Evolutionary conservation across 345 rosid species (phyloP).

Genomic region (Adansonia digitata): DNA sequence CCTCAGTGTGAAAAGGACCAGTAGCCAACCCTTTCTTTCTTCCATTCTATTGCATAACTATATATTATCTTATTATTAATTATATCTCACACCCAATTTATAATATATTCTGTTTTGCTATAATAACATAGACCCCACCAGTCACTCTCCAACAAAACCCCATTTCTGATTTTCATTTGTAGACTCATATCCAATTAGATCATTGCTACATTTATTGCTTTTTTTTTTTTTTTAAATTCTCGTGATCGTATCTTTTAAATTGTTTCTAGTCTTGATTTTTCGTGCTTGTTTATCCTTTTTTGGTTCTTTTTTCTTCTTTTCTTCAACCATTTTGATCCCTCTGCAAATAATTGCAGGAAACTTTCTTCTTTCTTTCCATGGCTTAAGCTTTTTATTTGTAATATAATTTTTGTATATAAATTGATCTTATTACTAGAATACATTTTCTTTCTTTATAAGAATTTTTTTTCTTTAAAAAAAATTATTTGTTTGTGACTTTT

Average conservation of each 20-base stretch:
- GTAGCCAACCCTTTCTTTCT: slow-evolving; percentile 3
- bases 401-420: background rate
- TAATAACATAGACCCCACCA: slow-evolving; percentile 24
- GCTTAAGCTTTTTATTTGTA: background rate
- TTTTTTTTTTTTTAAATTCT: no score
- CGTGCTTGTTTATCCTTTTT: background rate
- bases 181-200: background rate
- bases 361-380: background rate
- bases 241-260: background rate
- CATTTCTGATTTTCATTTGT: slow-evolving; percentile 11
- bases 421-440: background rate
- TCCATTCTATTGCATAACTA: background rate
- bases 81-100: background rate
- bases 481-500: background rate
- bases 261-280: background rate
- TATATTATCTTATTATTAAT: background rate
- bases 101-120: slow-evolving; percentile 17
- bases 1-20: slow-evolving; percentile 7
- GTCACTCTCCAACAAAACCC: slow-evolving; percentile 30
- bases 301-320: background rate
- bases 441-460: background rate
- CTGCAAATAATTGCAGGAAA: background rate
- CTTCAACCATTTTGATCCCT: background rate
- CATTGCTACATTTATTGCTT: background rate
- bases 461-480: background rate